phyloP scores from a whole-genome alignment of 257 asterid species.

The Solanum chiquidenum region DNA sequence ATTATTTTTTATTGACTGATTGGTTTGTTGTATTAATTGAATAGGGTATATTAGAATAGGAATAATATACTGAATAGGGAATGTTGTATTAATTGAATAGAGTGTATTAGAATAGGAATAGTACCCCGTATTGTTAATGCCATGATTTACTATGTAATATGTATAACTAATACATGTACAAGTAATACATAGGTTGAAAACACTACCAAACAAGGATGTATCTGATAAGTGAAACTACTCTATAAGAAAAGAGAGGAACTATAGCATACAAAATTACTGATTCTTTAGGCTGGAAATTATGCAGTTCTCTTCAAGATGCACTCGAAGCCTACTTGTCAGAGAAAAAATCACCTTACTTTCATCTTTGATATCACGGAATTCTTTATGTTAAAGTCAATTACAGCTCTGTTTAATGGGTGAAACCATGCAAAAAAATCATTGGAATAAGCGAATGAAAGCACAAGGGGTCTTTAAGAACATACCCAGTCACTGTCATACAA shows the following conservation, averaged over 20 bases:
- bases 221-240: neutral
- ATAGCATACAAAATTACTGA: neutral
- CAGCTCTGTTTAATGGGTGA: neutral
- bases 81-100: neutral
- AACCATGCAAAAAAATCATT: neutral
- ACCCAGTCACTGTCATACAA: conserved; percentile 99
- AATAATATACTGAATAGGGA: neutral
- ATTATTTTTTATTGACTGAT: neutral
- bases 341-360: neutral
- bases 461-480: conserved; percentile 9
- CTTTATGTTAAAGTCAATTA: neutral
- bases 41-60: neutral
- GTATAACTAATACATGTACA: neutral
- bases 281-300: neutral
- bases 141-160: neutral
- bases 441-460: neutral
- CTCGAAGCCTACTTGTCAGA: neutral
- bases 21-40: neutral
- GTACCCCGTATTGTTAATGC: neutral
- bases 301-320: neutral
- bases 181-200: neutral
- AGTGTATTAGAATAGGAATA: neutral
- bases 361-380: neutral
- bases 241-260: neutral
- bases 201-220: neutral